Evolutionary conservation across 2,329 filamentous ascomycete genomes (phyloP).

Genomic region (Ophiostoma himal-ulmi): DNA sequence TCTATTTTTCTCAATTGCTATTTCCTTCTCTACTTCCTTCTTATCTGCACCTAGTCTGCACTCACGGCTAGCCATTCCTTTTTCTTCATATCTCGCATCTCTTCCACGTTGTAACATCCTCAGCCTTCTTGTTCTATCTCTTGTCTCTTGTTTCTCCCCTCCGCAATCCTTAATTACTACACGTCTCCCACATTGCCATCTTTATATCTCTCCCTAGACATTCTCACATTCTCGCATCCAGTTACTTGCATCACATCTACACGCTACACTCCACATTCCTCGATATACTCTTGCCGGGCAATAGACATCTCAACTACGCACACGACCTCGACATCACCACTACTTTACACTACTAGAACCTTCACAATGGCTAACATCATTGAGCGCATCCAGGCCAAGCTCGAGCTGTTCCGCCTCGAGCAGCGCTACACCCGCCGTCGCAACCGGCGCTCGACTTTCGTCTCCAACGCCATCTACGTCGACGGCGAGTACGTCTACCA

Average conservation of each 20-base stretch:
- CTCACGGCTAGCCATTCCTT: constrained; percentile 5
- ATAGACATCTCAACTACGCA: background rate
- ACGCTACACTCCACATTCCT: background rate
- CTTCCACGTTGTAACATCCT: background rate
- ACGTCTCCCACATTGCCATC: background rate
- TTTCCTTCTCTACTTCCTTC: background rate
- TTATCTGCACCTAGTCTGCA: background rate
- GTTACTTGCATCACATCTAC: background rate
- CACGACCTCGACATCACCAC: background rate
- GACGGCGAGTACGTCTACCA: constrained; percentile 92
- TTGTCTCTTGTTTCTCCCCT: constrained; percentile 4
- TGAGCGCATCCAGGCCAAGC: constrained; percentile 58
- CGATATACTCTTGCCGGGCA: background rate
- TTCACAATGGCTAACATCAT: constrained; percentile 38
- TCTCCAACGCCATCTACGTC: constrained; percentile 83
- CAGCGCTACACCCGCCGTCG: constrained; percentile 90
- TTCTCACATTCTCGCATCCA: background rate
- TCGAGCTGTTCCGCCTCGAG: constrained; percentile 92
- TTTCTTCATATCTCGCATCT: constrained; percentile 6
- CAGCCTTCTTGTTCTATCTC: background rate
- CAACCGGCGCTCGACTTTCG: constrained; percentile 78
- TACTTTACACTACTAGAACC: background rate
- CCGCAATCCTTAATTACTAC: constrained; percentile 8
- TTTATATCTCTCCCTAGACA: background rate
- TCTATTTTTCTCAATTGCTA: background rate